phyloP scores from a whole-genome alignment of 495 filamentous ascomycete species.

The Neurospora africana region DNA sequence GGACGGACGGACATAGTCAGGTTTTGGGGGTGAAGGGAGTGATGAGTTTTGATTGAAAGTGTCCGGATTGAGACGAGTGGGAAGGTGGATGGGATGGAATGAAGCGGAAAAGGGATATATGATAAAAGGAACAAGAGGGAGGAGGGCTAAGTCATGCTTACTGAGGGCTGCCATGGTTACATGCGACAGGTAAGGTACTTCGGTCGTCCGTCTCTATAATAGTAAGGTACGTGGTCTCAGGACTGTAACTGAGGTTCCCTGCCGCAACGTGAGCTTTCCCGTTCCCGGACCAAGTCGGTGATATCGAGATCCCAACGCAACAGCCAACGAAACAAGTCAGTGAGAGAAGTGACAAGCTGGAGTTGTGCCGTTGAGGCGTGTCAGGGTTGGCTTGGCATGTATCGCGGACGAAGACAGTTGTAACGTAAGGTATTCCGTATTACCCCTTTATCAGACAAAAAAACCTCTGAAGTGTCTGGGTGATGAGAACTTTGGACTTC shows the following conservation, averaged over 20 bases:
- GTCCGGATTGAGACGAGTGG: constrained; percentile 5
- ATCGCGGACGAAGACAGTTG: not conserved
- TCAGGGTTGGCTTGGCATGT: not conserved
- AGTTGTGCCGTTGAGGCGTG: not conserved
- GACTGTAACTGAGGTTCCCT: not conserved
- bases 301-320: not conserved
- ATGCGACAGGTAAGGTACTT: not conserved
- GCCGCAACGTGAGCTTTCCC: not conserved
- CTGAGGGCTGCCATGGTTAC: constrained; percentile 26
- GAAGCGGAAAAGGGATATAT: not conserved
- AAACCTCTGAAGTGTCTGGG: not conserved
- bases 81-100: too few relatives aligned
- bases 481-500: not conserved
- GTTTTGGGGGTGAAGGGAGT: constrained; percentile 1
- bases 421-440: not conserved
- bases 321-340: not conserved
- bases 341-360: not conserved
- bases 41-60: not conserved
- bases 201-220: constrained; percentile 4
- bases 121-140: constrained; percentile 1
- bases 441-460: not conserved
- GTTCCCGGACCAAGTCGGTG: not conserved
- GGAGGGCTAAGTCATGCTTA: constrained; percentile 17
- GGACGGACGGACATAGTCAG: not conserved
- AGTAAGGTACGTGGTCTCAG: not conserved